phyloP scores from a whole-genome alignment of 257 asterid genomes.

The Haberlea rhodopensis region DNA sequence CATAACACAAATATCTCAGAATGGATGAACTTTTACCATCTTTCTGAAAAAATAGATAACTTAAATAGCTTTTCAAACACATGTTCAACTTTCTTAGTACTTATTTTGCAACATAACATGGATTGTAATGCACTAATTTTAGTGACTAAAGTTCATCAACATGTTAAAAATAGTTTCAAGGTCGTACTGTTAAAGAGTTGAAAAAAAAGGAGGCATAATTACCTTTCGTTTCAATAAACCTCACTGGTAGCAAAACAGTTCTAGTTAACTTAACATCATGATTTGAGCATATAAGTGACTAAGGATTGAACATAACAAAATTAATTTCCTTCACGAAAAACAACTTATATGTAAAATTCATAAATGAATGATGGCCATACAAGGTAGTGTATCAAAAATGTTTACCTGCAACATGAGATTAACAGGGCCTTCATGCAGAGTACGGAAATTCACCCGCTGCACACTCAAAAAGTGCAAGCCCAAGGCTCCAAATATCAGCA shows the following conservation, averaged over 20 bases:
- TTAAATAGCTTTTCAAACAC: background rate
- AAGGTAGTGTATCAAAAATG: conserved; percentile 7
- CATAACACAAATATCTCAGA: conserved; percentile 19
- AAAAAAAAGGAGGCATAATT: conserved; percentile 2
- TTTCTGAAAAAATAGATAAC: background rate
- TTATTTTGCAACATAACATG: background rate
- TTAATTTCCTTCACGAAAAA: conserved; percentile 1
- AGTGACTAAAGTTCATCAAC: conserved; percentile 2
- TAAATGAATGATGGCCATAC: background rate
- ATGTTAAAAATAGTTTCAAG: conserved; percentile 9
- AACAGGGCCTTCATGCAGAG: conserved; percentile 95
- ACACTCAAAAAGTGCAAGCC: conserved; percentile 97
- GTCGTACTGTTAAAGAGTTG: conserved; percentile 5
- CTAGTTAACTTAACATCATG: background rate
- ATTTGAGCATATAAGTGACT: background rate
- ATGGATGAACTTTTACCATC: conserved; percentile 1
- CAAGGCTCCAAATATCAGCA: conserved; percentile 99
- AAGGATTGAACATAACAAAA: background rate
- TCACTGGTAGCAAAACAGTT: conserved; percentile 10
- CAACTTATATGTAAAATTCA: conserved; percentile 6
- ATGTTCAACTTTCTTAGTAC: background rate
- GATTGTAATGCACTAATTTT: background rate
- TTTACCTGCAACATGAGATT: conserved; percentile 97
- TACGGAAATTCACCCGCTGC: conserved; percentile 98
- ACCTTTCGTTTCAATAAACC: background rate